Base-by-base conservation (phyloP, 2,329 filamentous ascomycete genomes). In the Ophiostoma populinum region DNA sequence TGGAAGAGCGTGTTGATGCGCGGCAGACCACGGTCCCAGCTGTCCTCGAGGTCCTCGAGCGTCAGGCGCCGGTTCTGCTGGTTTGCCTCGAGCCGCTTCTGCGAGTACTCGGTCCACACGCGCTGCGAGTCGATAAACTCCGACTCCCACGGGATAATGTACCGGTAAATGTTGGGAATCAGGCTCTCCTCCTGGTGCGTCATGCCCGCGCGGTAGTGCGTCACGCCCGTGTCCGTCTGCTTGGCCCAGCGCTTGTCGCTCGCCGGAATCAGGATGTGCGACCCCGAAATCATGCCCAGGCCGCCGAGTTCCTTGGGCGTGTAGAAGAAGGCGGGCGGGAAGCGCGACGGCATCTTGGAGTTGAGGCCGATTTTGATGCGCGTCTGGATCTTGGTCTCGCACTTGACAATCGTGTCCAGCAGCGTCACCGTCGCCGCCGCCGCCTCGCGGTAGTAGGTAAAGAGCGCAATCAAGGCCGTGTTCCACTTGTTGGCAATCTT, bases 401-500 rank as follows among this genome's bases (percentile, higher is more conserved):
- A 98, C 59, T 98, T 98, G 53, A 98, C 90, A 47, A 98, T 98
- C 0, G 87, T 94, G 52, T 98, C 90, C 3, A 98, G 68, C 5
- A 98, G 65, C 42, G 83, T 80, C 41, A 95, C 82, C 0, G 92
- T 98, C 1, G 87, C 93, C 2, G 95, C 87, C 12, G 90, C 90
- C 32, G 90, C 90, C 53, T 98, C 90, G 53, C 90, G 82, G 53
- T 98, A 98, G 57, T 98, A 98, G 0, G 90, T 95, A 59, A 98
- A 98, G 18, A 98, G 69, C 1, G 90, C 86, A 49, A 98, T 98
- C 45, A 98, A 58, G 2, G 83, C 90, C 0, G 90, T 98, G 57
- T 98, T 98, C 90, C 92, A 98, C 61, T 98, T 98, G 61, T 98
- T 98, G 31, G 92, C 90, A 50, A 98, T 98, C 68, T 98, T 98